Evolutionary conservation across 805 yeast species (phyloP).

Genomic region (Kregervanrija pseudodelftensis): DNA sequence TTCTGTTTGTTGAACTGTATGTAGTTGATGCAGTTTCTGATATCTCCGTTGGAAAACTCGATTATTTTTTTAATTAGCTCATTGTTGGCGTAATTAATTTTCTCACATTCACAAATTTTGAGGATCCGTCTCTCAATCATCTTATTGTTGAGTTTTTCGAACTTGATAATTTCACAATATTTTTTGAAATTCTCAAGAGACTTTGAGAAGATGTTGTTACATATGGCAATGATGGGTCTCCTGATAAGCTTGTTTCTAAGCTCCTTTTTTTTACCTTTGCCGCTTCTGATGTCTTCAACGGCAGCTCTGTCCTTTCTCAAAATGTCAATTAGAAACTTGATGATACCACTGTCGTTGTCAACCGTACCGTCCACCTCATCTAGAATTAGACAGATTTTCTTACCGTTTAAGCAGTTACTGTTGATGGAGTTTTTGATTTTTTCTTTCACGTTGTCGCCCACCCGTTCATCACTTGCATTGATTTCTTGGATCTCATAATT

Average conservation of each 20-base stretch:
- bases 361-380: constrained; percentile 83
- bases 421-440: constrained; percentile 57
- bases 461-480: constrained; percentile 78
- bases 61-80: constrained; percentile 58
- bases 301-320: constrained; percentile 52
- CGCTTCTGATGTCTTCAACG: constrained; percentile 25
- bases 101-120: constrained; percentile 51
- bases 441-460: constrained; percentile 45
- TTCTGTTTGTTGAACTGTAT: constrained; percentile 53
- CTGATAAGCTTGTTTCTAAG: constrained; percentile 33
- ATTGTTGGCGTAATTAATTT: constrained; percentile 35
- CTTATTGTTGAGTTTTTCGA: constrained; percentile 49
- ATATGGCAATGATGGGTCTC: constrained; percentile 87
- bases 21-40: constrained; percentile 77
- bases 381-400: constrained; percentile 74
- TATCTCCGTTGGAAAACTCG: constrained; percentile 69
- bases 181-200: constrained; percentile 71
- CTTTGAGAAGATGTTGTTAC: constrained; percentile 77
- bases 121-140: constrained; percentile 40
- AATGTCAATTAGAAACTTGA: constrained; percentile 51
- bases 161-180: constrained; percentile 61
- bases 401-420: constrained; percentile 57
- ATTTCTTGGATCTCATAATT: constrained; percentile 79
- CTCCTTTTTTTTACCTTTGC: constrained; percentile 17
- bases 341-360: constrained; percentile 50